Percentiles rank a stretch among this genome's conserved stretches.
Evolutionary conservation across 768 basidiomycete genomes (phyloP).

Genomic region (Tulasnella sp.): DNA sequence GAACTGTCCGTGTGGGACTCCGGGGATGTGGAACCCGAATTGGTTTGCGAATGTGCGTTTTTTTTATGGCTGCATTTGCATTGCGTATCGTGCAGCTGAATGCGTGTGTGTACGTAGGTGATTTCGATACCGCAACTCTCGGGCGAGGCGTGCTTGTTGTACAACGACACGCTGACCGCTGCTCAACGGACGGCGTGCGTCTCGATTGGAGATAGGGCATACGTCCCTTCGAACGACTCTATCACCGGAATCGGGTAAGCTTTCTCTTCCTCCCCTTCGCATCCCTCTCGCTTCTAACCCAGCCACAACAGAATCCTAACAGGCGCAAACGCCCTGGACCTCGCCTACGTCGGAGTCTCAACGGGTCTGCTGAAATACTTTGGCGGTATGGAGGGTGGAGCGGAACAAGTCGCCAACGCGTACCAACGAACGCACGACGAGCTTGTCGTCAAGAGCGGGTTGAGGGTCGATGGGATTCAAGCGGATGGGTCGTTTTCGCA

Average conservation of each 20-base stretch:
- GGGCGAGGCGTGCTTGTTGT: slow-evolving; percentile 17
- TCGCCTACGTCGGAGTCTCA: slow-evolving; percentile 19
- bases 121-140: slow-evolving; percentile 17
- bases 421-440: slow-evolving; percentile 48
- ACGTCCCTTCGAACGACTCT: background rate
- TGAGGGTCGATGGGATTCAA: slow-evolving; percentile 49
- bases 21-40: slow-evolving; percentile 22
- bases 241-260: slow-evolving; percentile 5
- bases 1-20: slow-evolving; percentile 19
- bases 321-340: slow-evolving; percentile 21
- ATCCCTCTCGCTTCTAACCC: background rate
- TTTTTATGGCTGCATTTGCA: background rate
- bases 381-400: slow-evolving; percentile 2
- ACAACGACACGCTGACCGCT: slow-evolving; percentile 14
- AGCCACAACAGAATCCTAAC: background rate
- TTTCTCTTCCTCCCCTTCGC: background rate
- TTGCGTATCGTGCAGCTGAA: background rate
- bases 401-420: slow-evolving; percentile 39
- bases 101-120: background rate
- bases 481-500: slow-evolving; percentile 40
- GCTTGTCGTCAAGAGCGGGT: slow-evolving; percentile 34
- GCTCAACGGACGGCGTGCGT: slow-evolving; percentile 11
- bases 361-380: slow-evolving; percentile 10
- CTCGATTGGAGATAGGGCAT: slow-evolving; percentile 7
- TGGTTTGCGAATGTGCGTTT: slow-evolving; percentile 9